phyloP scores from a whole-genome alignment of 108 stramenopile genomes.

The Nannochloropsis gaditana region DNA sequence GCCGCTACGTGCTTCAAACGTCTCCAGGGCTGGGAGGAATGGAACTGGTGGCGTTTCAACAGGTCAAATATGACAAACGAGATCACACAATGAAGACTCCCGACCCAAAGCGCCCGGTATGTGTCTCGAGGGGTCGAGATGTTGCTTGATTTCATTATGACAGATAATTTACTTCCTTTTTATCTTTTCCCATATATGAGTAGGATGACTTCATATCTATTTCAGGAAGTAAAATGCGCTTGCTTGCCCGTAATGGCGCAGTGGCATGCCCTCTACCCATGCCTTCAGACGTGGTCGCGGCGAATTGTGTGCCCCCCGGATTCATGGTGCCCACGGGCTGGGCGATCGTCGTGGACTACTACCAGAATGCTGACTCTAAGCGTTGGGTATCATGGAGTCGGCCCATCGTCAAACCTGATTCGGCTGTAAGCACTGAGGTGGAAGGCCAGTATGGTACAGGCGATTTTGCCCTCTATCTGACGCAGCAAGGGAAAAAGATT shows the following conservation, averaged over 20 bases:
- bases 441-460: conserved; percentile 70
- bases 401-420: conserved; percentile 63
- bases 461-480: conserved; percentile 60
- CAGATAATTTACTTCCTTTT: neutral
- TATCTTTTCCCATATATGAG: conserved; percentile 36
- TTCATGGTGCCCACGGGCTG: conserved; percentile 99
- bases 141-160: neutral
- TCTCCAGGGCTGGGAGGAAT: conserved; percentile 87
- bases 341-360: conserved; percentile 94
- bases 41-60: conserved; percentile 91
- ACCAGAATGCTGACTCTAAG: conserved; percentile 76
- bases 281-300: conserved; percentile 85
- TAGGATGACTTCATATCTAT: conserved; percentile 90
- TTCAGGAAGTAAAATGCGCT: conserved; percentile 88
- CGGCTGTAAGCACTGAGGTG: conserved; percentile 42
- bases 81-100: conserved; percentile 93
- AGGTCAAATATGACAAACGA: conserved; percentile 94
- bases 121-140: neutral
- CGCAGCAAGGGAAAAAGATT: conserved; percentile 51
- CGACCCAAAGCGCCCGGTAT: conserved; percentile 62
- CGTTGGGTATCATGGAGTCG: conserved; percentile 88
- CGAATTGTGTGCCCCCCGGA: conserved; percentile 89
- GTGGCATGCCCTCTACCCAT: conserved; percentile 82
- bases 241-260: conserved; percentile 84
- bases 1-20: conserved; percentile 86